Conservation (phyloP, 1,284 basidiomycete genomes). For the Fomes fomentarius region DNA sequence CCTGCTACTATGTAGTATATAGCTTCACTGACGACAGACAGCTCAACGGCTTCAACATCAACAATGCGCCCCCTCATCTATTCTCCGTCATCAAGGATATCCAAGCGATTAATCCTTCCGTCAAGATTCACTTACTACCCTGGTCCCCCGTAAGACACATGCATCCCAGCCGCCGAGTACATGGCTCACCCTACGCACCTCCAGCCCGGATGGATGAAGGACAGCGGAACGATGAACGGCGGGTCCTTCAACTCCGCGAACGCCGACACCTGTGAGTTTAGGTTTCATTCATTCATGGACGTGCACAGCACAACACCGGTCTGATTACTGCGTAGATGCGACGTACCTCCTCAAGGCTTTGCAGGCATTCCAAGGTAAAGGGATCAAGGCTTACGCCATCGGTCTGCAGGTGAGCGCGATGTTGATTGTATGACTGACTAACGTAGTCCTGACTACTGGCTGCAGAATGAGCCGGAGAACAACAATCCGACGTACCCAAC, state of each 20-base stretch:
- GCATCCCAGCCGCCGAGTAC: too few species aligned
- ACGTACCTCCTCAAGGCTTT: conserved; percentile 47
- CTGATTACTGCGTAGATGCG: conserved; percentile 39
- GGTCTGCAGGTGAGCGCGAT: conserved; percentile 41
- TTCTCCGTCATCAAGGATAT: conserved; percentile 52
- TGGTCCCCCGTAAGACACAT: conserved; percentile 61
- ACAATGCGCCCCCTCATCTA: conserved; percentile 47
- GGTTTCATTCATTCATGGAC: too few species aligned
- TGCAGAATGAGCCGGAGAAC: conserved; percentile 57
- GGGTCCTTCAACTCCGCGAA: conserved; percentile 44
- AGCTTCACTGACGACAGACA: conserved; percentile 53
- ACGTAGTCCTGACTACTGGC: neutral
- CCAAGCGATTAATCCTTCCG: conserved; percentile 41
- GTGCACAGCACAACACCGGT: too few species aligned
- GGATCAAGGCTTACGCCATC: conserved; percentile 46
- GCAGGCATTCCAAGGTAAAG: conserved; percentile 46
- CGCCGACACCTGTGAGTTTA: conserved; percentile 39
- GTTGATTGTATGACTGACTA: too few species aligned
- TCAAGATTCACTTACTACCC: conserved; percentile 49
- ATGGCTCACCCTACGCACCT: too few species aligned
- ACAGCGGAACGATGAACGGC: conserved; percentile 45
- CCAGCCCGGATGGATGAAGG: conserved; percentile 61
- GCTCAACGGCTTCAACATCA: conserved; percentile 45
- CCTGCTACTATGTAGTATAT: conserved; percentile 38
- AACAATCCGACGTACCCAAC: conserved; percentile 48